Evolutionary conservation across 2,329 filamentous ascomycete genomes (phyloP).

Genomic region (Exophiala mesophila): DNA sequence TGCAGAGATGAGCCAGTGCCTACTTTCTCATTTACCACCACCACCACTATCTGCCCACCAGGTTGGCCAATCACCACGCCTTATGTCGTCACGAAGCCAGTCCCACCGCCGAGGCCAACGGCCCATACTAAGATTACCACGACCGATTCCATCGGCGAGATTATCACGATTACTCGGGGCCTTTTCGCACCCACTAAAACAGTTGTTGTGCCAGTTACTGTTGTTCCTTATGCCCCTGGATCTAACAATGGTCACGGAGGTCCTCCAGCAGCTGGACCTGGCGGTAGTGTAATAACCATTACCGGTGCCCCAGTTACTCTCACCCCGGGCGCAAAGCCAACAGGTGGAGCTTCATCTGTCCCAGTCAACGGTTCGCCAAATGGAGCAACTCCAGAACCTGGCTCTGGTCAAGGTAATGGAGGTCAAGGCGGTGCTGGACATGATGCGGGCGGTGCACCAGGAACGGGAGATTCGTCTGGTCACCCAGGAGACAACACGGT

Average conservation of each 20-base stretch:
- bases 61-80: slow-evolving; percentile 3
- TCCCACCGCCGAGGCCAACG: not conserved
- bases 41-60: slow-evolving; percentile 3
- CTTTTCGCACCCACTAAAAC: not conserved
- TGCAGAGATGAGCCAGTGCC: slow-evolving; percentile 3
- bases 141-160: not conserved
- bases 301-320: not conserved
- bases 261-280: not conserved
- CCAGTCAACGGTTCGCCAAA: too few relatives aligned
- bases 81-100: not conserved
- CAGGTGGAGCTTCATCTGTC: too few relatives aligned
- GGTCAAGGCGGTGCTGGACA: too few relatives aligned
- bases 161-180: not conserved
- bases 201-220: not conserved
- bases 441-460: not conserved
- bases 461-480: too few relatives aligned
- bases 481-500: not conserved
- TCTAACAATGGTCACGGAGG: not conserved
- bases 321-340: not conserved
- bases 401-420: too few relatives aligned
- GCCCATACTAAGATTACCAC: not conserved
- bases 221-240: not conserved
- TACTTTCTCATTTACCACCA: slow-evolving; percentile 2
- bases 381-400: too few relatives aligned
- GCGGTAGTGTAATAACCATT: not conserved